Evolutionary conservation across 805 yeast species (phyloP), one percentile per base, ranked within the genome.

Genomic region (Wickerhamomyces rabaulensis): DNA sequence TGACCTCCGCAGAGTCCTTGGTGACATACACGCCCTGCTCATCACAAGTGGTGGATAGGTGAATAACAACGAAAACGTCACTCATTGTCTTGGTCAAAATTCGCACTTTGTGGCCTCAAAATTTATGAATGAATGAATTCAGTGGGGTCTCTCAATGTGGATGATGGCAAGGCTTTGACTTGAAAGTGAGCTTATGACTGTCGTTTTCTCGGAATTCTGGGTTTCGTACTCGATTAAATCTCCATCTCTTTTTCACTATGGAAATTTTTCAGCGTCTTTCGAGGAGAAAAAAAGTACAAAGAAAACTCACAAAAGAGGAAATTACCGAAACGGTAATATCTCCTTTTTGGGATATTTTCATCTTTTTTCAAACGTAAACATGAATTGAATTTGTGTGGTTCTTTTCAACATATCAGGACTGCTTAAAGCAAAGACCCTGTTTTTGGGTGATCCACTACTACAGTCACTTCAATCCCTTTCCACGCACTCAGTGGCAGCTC

Each of bases 1-100:
- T 74, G 47, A 82, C 70, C 61, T 84, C 90, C 5, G 84, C 73
- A 27, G 86, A 74, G 63, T 87, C 95, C 56, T 78, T 80, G 27
- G 82, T 68, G 42, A 79, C 76, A 54, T 76, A 74, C 26, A 72
- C 72, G 27, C 79, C 74, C 33, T 76, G 74, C 45, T 83, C 88
- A 58, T 82, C 89, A 52, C 84, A 78, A 19, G 90, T 83, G 35
- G 87, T 78, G 44, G 80, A 74, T 36, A 82, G 67, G 50, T 81
- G 80, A 40, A 82, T 66, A 46, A 80, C 80, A 54, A 84, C 78
- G 60, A 77, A 83, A 43, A 74, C 67, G 57, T 80, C 84, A 31
- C 51, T 52, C 62, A 58, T 57, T 10, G 20, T 27, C n/a, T 17
- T 4, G 26, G 21, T 17, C 33, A 27, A 7, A 16, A 17, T 33